Evolutionary conservation across 306 rosid genomes (phyloP).

Genomic region (Fragaria nilgerrensis): DNA sequence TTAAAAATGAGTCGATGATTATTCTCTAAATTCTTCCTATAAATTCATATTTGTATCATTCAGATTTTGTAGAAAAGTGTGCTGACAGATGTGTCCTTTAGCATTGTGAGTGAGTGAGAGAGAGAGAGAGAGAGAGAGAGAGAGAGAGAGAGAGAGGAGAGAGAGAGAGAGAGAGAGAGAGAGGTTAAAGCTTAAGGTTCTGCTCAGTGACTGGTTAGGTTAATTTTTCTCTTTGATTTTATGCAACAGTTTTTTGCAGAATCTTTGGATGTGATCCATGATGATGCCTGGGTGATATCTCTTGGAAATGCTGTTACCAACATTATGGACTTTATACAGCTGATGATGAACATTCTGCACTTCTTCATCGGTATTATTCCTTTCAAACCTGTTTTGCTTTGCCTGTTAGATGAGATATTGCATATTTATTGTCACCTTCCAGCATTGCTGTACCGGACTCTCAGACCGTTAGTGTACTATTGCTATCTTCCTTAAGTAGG

Average conservation of each 20-base stretch:
- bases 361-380: conserved; percentile 80
- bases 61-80: neutral
- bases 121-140: neutral
- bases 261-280: conserved; percentile 95
- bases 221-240: conserved; percentile 36
- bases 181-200: conserved; percentile 10
- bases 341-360: conserved; percentile 89
- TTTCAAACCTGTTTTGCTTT: conserved; percentile 21
- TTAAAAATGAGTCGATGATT: neutral
- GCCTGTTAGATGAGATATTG: conserved; percentile 13
- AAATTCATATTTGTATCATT: neutral
- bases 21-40: neutral
- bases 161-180: neutral
- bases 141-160: neutral
- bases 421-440: neutral
- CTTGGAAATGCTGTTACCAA: conserved; percentile 81
- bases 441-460: neutral
- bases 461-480: neutral
- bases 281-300: conserved; percentile 77
- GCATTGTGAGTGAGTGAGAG: neutral
- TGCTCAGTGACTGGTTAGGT: conserved; percentile 15
- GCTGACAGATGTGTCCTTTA: neutral
- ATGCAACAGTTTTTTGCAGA: conserved; percentile 84
- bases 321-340: conserved; percentile 89
- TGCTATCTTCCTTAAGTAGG: neutral